Evolutionary conservation across 2,329 filamentous ascomycete species (phyloP), one percentile per base, ranked within the genome.

Genomic region (Chaetomiaceae sp.): DNA sequence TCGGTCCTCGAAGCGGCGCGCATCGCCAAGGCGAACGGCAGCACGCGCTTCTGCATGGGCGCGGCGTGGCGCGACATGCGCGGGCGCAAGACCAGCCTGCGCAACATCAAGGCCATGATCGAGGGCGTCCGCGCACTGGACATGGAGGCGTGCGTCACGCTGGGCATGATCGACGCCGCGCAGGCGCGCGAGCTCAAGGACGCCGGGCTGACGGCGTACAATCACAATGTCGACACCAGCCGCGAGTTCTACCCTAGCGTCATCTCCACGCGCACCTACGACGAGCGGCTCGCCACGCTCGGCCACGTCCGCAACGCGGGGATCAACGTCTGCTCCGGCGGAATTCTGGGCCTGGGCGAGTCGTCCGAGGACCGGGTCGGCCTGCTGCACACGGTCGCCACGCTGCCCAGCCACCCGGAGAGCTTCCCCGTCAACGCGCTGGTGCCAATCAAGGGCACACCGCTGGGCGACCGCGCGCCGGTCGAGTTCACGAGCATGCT

Each of bases 41-140:
- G 84, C 70, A 94, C 88, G 8, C 80, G 89, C 2, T 95, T 95
- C 75, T 95, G 89, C 69, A 95, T 95, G 88, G 89, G 89, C 8
- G 89, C 89, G 3, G 89, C 89, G 0, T 95, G 89, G 89, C 75
- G 89, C 30, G 89, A 95, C 66, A 95, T 95, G 89, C 83, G 87
- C 12, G 89, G 89, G 15, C 84, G 89, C 55, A 93, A 90, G 68
- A 88, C 84, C 36, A 83, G 81, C 54, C 70, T 95, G 42, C 83
- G 82, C 66, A 93, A 93, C 65, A 84, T 95, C 65, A 86, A 86
- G 60, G 80, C 78, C 42, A 95, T 95, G 89, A 81, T 95, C 4
- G 74, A 79, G 46, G 88, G 88, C 1, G 87, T 95, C 17, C 76
- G 84, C 20, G 83, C 68, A 1, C 75, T 95, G 75, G 86, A 83